Percentiles rank a stretch among this genome's conserved stretches.
phyloP scores from a whole-genome alignment of 78 protist genomes.

The Polysphondylium violaceum region DNA sequence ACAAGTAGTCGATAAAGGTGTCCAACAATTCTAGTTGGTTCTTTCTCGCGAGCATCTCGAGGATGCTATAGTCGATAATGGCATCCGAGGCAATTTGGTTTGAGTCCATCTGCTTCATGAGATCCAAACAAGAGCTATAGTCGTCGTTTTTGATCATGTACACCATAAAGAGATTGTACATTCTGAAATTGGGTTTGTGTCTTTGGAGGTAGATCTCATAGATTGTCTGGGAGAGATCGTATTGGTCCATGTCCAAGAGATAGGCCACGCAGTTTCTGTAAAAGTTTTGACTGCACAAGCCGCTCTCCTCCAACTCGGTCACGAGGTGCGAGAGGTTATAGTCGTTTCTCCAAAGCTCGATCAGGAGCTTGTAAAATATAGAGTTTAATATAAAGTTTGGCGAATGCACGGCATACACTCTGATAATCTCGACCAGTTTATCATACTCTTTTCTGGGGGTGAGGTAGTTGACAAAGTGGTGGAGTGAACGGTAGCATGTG shows the following conservation, averaged over 20 bases:
- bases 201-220: background rate
- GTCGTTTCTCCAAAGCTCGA: no score
- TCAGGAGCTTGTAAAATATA: no score
- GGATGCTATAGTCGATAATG: background rate
- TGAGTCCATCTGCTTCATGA: background rate
- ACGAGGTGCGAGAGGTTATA: no score
- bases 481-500: no score
- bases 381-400: no score
- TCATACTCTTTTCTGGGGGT: no score
- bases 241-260: background rate
- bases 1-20: background rate
- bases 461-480: no score
- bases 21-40: background rate
- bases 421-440: no score
- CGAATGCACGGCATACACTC: no score
- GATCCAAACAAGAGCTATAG: background rate
- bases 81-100: background rate
- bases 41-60: background rate
- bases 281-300: no score
- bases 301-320: no score
- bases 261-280: background rate
- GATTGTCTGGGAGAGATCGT: background rate
- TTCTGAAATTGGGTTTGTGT: background rate
- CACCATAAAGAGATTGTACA: background rate
- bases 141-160: background rate